Conservation (phyloP, 1,284 basidiomycete species). For the Ganoderma lingzhi region DNA sequence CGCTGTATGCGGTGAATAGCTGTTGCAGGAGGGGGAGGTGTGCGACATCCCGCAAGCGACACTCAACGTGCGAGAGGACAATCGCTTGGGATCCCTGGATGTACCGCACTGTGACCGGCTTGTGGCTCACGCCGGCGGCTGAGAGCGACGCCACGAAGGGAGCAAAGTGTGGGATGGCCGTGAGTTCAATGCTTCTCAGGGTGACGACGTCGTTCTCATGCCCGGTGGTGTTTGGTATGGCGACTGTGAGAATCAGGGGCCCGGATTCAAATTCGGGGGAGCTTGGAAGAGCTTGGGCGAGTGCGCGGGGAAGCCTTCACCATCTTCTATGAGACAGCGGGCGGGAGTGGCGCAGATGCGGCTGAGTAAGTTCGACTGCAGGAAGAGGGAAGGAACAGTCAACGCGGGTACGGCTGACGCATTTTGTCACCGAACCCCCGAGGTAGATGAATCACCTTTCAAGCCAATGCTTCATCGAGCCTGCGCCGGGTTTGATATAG, state of each 20-base stretch:
- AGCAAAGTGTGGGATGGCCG: constrained; percentile 19
- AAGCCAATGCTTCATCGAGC: neutral
- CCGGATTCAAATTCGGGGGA: neutral
- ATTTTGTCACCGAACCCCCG: neutral
- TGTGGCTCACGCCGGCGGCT: constrained; percentile 16
- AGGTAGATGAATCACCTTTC: neutral
- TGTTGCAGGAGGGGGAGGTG: constrained; percentile 14
- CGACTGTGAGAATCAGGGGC: constrained; percentile 22
- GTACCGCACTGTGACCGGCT: constrained; percentile 16
- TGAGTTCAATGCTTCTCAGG: constrained; percentile 16
- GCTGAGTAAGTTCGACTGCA: constrained; percentile 10
- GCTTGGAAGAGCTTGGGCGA: constrained; percentile 3
- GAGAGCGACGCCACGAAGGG: constrained; percentile 19
- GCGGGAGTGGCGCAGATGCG: constrained; percentile 1
- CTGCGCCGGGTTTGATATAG: neutral
- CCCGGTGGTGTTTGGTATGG: neutral
- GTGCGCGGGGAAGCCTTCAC: constrained; percentile 6
- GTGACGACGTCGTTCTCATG: constrained; percentile 13
- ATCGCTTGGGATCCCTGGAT: neutral
- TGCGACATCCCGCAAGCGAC: constrained; percentile 8
- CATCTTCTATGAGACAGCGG: neutral
- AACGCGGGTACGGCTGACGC: neutral
- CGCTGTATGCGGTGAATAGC: constrained; percentile 5
- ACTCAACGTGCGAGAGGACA: constrained; percentile 21
- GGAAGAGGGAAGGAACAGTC: neutral